Evolutionary conservation across 2,329 filamentous ascomycete genomes (phyloP), one percentile per base, ranked within the genome.

Genomic region (Aureobasidium vineae): DNA sequence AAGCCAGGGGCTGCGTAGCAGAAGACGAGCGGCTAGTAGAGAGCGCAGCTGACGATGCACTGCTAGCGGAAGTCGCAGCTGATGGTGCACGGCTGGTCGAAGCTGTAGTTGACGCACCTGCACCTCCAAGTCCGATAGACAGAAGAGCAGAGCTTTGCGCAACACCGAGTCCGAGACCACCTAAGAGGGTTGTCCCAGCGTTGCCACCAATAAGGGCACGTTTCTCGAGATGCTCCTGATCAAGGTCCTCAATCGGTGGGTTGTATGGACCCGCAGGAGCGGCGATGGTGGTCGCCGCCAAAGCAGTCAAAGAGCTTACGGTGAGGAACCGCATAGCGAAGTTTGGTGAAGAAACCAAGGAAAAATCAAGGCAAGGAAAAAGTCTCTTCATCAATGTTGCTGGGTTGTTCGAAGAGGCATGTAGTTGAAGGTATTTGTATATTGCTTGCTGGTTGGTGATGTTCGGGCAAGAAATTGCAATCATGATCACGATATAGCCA

Each of bases 251-350:
- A 15, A 8, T n/a, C 4, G 28, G 21, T 21, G 31, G 15, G 19
- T 33, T 41, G 26, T 53, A 53, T 19, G 23, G 45, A 5, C 33
- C 45, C 28, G 60, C 60, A 13, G 60, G 60, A 16, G 60, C 60
- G 23, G 60, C 60, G 45, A 63, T 16, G 11, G 60, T 45, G 13
- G 60, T 63, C 28, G 16, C 60, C 33, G 47, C 47, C 38, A 63
- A 33, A 33, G 38, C 60, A 43, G 60, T 38, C 45, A 50, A 53
- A 15, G 49, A n/a, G 16, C 19, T 31, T 13, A 53, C 36, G 31
- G 23, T 41, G 13, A 38, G 16, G 31, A 40, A 49, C 31, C 57
- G 57, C 57, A 61, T 61, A 7, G 28, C 4, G 41, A 36, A 8
- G 11, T 5, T 26, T 19, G 28, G 19, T 38, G n/a, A n/a, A n/a